Percentiles rank a stretch among this genome's conserved stretches.
These are phyloP conservation scores for Ustilago sp. DNA, from an alignment of 1,284 basidiomycete species.

Conservation along the genomic window DNA sequence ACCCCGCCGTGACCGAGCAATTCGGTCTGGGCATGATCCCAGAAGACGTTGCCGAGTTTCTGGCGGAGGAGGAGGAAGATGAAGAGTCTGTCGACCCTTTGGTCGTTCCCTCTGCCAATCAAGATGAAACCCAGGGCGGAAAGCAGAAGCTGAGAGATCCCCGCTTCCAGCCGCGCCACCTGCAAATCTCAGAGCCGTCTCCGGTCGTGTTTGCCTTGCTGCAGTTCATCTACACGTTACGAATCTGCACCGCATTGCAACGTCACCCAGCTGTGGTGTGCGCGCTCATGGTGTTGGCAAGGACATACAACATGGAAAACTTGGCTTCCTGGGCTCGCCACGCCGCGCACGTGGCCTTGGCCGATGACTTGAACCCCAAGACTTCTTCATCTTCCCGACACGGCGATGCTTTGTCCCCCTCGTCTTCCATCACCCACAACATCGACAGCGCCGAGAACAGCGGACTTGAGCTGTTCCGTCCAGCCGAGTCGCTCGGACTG, in stretches of 20 bases:
- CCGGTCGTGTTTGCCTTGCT: conserved; percentile 87
- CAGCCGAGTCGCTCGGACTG: conserved; percentile 44
- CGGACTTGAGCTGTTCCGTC: conserved; percentile 61
- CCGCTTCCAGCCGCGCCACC: conserved; percentile 80
- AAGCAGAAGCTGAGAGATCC: conserved; percentile 73
- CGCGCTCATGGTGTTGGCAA: conserved; percentile 84
- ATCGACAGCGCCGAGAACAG: conserved; percentile 29
- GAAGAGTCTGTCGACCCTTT: conserved; percentile 40
- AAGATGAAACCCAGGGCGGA: conserved; percentile 10
- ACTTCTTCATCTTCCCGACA: conserved; percentile 17
- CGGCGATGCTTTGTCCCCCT: conserved; percentile 31
- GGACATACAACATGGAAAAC: conserved; percentile 82
- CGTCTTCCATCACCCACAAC: conserved; percentile 26
- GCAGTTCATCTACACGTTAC: conserved; percentile 90
- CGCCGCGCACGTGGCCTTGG: conserved; percentile 78
- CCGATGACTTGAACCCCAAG: conserved; percentile 54
- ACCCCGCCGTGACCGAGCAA: conserved; percentile 26
- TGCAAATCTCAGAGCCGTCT: conserved; percentile 87
- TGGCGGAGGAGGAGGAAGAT: conserved; percentile 45
- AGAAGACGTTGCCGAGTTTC: conserved; percentile 46
- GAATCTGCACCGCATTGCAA: conserved; percentile 87
- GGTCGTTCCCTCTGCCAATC: conserved; percentile 12
- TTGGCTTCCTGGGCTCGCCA: conserved; percentile 84
- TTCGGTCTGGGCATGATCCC: conserved; percentile 41
- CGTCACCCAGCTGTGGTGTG: conserved; percentile 88